phyloP scores from a whole-genome alignment of 1,139 yeast species.

The Yamadazyma sp. region DNA sequence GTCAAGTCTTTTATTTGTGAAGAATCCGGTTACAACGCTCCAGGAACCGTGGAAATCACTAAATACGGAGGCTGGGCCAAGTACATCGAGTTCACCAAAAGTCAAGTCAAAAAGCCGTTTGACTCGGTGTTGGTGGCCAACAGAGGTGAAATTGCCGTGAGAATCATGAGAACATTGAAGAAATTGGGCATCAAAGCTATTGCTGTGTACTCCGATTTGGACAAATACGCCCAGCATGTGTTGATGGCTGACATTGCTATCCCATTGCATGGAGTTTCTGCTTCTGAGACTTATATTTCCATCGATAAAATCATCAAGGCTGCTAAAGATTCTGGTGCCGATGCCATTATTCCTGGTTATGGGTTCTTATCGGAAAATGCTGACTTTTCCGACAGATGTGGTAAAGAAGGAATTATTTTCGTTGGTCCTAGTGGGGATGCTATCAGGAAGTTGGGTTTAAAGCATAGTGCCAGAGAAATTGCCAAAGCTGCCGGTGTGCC shows the following conservation, averaged over 20 bases:
- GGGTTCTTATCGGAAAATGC: slow-evolving; percentile 97
- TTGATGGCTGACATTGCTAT: slow-evolving; percentile 77
- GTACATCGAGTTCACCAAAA: slow-evolving; percentile 48
- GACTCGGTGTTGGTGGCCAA: slow-evolving; percentile 88
- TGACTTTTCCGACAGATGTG: slow-evolving; percentile 88
- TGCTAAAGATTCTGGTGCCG: slow-evolving; percentile 78
- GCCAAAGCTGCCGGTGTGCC: slow-evolving; percentile 91
- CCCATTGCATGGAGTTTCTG: slow-evolving; percentile 75
- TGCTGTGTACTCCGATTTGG: slow-evolving; percentile 90
- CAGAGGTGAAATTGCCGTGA: slow-evolving; percentile 96
- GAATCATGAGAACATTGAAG: slow-evolving; percentile 85
- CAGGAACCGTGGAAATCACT: slow-evolving; percentile 79
- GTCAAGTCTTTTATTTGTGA: slow-evolving; percentile 94
- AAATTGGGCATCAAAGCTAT: slow-evolving; percentile 74
- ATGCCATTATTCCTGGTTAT: slow-evolving; percentile 95
- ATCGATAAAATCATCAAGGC: slow-evolving; percentile 83
- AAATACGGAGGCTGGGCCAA: slow-evolving; percentile 84
- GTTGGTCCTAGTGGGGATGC: slow-evolving; percentile 88
- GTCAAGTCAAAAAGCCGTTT: slow-evolving; percentile 56
- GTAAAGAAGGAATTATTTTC: slow-evolving; percentile 77
- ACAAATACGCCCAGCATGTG: slow-evolving; percentile 85
- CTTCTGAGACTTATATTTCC: slow-evolving; percentile 87
- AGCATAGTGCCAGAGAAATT: slow-evolving; percentile 94
- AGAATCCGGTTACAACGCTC: slow-evolving; percentile 71
- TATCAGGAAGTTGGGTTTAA: slow-evolving; percentile 84